Percentiles rank a stretch among this genome's conserved stretches.
phyloP scores from a whole-genome alignment of 139 green algal species.

The Dunaliella primolecta region DNA sequence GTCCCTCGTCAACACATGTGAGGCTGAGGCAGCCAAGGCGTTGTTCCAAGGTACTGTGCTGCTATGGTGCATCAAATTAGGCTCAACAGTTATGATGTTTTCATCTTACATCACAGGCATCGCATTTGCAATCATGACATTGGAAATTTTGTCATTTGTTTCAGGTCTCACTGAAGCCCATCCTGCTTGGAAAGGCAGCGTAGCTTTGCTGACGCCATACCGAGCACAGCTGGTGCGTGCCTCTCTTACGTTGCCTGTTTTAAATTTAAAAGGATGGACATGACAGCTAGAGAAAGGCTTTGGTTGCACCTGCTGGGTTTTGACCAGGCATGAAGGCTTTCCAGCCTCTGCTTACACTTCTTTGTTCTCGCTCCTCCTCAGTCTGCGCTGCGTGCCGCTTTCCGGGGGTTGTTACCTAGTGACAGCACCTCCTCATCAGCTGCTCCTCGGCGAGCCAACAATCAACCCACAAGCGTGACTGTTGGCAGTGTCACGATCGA shows the following conservation, averaged over 20 bases:
- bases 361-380: too few relatives aligned
- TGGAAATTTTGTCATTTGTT: too few relatives aligned
- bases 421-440: too few relatives aligned
- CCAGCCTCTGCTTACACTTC: not conserved
- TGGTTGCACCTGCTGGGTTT: not conserved
- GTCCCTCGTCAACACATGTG: slow-evolving; percentile 48
- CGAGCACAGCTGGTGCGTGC: slow-evolving; percentile 42
- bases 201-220: slow-evolving; percentile 65
- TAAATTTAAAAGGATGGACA: not conserved
- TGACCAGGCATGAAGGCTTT: not conserved
- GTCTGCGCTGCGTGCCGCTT: slow-evolving; percentile 22
- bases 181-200: slow-evolving; percentile 20
- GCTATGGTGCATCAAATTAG: not conserved
- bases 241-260: not conserved
- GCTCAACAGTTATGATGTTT: not conserved
- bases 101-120: not conserved
- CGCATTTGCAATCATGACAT: not conserved
- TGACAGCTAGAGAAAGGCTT: not conserved
- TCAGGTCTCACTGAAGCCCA: slow-evolving; percentile 36
- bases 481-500: slow-evolving; percentile 17
- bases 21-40: slow-evolving; percentile 58
- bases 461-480: not conserved
- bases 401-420: not conserved
- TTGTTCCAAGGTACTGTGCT: slow-evolving; percentile 33
- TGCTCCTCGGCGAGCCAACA: slow-evolving; percentile 2